Percentiles rank a stretch among this genome's conserved stretches.
phyloP scores from a whole-genome alignment of 2,329 filamentous ascomycete species.

The Penicillium janthinellum region DNA sequence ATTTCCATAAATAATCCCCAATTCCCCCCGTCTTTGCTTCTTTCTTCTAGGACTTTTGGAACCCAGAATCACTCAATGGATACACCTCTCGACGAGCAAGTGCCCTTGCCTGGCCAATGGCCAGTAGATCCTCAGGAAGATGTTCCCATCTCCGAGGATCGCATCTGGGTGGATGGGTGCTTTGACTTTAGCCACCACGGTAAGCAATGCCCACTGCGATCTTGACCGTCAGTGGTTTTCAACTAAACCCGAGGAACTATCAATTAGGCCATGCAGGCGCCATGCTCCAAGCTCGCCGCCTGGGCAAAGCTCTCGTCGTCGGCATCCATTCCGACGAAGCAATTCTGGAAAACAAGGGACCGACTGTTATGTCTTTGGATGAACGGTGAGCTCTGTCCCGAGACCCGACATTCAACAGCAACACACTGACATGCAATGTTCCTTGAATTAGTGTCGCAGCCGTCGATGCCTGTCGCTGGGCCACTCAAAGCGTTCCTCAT shows the following conservation, averaged over 20 bases:
- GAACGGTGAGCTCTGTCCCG: conserved; percentile 64
- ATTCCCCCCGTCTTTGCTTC: conserved; percentile 13
- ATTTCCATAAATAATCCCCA: conserved; percentile 5
- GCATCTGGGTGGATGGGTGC: conserved; percentile 98
- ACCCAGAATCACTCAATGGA: conserved; percentile 10
- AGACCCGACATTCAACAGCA: neutral
- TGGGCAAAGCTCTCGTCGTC: conserved; percentile 84
- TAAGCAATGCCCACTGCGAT: conserved; percentile 43
- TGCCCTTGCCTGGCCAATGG: conserved; percentile 61
- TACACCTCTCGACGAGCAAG: conserved; percentile 32
- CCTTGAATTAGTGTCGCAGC: conserved; percentile 68
- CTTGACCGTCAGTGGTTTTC: neutral
- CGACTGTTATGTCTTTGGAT: conserved; percentile 90
- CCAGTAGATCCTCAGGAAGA: conserved; percentile 67
- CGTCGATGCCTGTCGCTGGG: conserved; percentile 94
- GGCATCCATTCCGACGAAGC: conserved; percentile 95
- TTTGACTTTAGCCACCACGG: conserved; percentile 99
- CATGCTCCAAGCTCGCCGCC: conserved; percentile 90
- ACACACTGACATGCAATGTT: conserved; percentile 5
- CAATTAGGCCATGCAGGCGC: conserved; percentile 83
- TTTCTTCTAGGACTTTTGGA: neutral
- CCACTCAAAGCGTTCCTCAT: conserved; percentile 76
- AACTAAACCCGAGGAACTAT: neutral
- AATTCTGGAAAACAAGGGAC: conserved; percentile 95
- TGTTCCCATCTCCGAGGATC: conserved; percentile 61